These are phyloP conservation scores for Pseudogymnoascus sp. DNA, from an alignment of 2,329 filamentous ascomycete species.

Conservation along the genomic window DNA sequence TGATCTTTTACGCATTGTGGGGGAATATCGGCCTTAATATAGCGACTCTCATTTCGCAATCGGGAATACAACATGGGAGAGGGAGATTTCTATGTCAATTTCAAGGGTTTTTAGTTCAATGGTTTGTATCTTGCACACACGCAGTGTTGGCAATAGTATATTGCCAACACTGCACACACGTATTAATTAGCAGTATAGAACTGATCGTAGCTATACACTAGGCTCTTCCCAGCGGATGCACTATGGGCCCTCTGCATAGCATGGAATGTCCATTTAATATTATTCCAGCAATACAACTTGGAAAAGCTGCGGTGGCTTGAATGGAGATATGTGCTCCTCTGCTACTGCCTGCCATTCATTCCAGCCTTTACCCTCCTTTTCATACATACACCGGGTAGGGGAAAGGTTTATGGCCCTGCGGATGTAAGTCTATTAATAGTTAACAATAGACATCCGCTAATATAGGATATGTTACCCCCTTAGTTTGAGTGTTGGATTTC, in stretches of 20 bases:
- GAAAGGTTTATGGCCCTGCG: conserved; percentile 26
- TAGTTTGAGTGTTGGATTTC: conserved; percentile 44
- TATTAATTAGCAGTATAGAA: too few relatives aligned
- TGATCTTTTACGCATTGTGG: conserved; percentile 50
- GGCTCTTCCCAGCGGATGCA: conserved; percentile 43
- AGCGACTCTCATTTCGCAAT: conserved; percentile 46
- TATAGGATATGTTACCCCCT: background rate
- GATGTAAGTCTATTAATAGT: conserved; percentile 44
- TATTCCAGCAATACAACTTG: conserved; percentile 45
- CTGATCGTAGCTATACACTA: too few relatives aligned
- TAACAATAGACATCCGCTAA: background rate
- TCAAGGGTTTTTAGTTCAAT: conserved; percentile 67
- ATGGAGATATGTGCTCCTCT: conserved; percentile 42
- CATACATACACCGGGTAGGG: conserved; percentile 29
- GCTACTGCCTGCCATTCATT: conserved; percentile 46
- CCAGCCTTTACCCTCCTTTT: conserved; percentile 45
- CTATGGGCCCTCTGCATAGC: conserved; percentile 51
- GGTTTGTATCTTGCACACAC: background rate
- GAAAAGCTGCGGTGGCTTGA: conserved; percentile 43
- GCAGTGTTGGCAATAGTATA: too few relatives aligned
- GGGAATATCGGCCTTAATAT: conserved; percentile 49
- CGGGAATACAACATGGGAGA: background rate
- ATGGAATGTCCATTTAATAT: conserved; percentile 50
- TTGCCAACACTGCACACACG: too few relatives aligned
- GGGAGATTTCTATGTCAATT: conserved; percentile 45